phyloP scores from a whole-genome alignment of 176 grass and related monocot genomes.

The Olyra latifolia region DNA sequence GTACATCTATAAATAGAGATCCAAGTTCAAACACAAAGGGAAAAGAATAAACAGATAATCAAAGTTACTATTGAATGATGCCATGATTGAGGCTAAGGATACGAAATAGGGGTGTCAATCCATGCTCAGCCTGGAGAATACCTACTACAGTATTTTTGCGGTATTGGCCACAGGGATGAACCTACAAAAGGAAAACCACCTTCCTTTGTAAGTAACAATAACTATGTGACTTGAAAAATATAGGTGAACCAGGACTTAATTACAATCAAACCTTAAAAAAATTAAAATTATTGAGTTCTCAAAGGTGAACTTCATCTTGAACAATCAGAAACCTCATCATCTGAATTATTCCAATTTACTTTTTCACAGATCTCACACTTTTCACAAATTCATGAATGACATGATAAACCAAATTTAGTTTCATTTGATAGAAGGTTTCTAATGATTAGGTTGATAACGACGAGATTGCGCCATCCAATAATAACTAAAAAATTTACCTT shows the following conservation, averaged over 20 bases:
- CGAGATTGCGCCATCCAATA: neutral
- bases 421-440: neutral
- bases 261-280: neutral
- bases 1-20: neutral
- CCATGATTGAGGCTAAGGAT: constrained; percentile 56
- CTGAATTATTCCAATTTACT: neutral
- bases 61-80: constrained; percentile 4
- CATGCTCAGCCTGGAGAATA: constrained; percentile 92
- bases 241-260: neutral
- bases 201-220: neutral
- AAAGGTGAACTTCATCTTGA: neutral
- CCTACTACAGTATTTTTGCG: constrained; percentile 92
- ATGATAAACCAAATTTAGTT: neutral
- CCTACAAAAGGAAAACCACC: constrained; percentile 42
- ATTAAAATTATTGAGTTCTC: neutral
- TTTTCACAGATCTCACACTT: neutral
- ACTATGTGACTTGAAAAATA: constrained; percentile 11
- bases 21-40: neutral
- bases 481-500: neutral
- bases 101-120: constrained; percentile 75
- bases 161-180: constrained; percentile 97
- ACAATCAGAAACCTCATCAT: neutral
- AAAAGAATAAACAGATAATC: constrained; percentile 21
- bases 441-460: neutral
- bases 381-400: neutral